Conservation (phyloP, 2,329 filamentous ascomycete species). For the Boeremia exigua region DNA sequence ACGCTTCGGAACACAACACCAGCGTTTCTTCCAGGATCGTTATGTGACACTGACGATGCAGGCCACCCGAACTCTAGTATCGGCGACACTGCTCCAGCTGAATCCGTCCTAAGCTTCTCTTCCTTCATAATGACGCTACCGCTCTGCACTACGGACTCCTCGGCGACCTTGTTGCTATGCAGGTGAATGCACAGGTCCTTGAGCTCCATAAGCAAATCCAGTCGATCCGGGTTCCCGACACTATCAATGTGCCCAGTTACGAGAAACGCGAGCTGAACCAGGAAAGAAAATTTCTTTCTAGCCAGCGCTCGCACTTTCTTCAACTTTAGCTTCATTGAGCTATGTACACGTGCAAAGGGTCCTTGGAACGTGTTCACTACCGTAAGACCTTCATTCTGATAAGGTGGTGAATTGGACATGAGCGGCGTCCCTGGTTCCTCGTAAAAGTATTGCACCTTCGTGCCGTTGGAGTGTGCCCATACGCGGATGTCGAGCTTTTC, state of each 20-base stretch:
- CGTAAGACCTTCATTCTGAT: not conserved
- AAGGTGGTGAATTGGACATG: not conserved
- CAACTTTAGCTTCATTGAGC: not conserved
- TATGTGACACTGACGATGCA: no score
- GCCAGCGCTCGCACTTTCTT: not conserved
- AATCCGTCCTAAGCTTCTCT: no score
- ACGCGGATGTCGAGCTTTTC: not conserved
- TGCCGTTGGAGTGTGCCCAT: not conserved
- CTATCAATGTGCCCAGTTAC: not conserved
- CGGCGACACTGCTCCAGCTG: no score
- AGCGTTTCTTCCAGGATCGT: no score
- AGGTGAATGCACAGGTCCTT: not conserved
- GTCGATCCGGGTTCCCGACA: not conserved
- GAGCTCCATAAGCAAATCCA: not conserved
- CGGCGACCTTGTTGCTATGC: not conserved
- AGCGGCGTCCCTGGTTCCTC: not conserved
- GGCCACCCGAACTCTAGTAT: no score
- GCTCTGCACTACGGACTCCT: no score
- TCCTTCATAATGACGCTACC: no score
- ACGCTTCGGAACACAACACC: no score
- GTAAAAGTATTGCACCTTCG: not conserved
- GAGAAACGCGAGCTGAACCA: not conserved
- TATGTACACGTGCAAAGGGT: not conserved
- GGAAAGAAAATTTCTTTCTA: not conserved
- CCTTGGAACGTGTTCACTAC: not conserved